phyloP scores from a whole-genome alignment of 257 asterid species.

The Linaria vulgaris region DNA sequence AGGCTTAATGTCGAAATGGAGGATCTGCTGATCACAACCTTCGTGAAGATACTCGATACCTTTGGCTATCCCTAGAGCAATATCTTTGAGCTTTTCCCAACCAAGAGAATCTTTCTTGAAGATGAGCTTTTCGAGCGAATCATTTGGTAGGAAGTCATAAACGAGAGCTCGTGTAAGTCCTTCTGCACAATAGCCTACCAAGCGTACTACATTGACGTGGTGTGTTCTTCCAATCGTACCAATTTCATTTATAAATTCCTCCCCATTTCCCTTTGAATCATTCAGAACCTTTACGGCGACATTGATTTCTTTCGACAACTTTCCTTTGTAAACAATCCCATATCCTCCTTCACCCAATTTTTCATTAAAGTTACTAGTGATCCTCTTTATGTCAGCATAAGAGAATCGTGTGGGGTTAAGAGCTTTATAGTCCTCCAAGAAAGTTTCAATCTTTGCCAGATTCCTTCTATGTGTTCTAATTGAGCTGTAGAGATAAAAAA shows the following conservation, averaged over 20 bases:
- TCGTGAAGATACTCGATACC: constrained; percentile 41
- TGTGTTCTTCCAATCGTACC: constrained; percentile 31
- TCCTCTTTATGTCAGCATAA: constrained; percentile 42
- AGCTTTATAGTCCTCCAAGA: constrained; percentile 39
- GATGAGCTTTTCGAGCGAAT: constrained; percentile 31
- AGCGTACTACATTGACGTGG: constrained; percentile 33
- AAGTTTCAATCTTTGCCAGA: constrained; percentile 37
- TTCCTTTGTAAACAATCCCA: constrained; percentile 34
- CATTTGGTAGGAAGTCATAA: constrained; percentile 30
- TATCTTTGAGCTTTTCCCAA: constrained; percentile 27
- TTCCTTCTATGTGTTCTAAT: constrained; percentile 21
- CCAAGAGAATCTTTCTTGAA: constrained; percentile 19
- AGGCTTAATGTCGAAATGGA: constrained; percentile 44
- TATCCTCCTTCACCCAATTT: constrained; percentile 41
- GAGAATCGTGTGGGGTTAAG: constrained; percentile 46
- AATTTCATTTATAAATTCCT: constrained; percentile 36
- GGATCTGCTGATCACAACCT: constrained; percentile 39
- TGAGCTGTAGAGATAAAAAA: constrained; percentile 12
- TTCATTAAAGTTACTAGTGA: constrained; percentile 31
- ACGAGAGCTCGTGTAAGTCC: constrained; percentile 34
- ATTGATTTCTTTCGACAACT: constrained; percentile 25
- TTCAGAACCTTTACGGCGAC: constrained; percentile 35
- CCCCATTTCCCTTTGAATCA: constrained; percentile 24
- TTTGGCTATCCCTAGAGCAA: constrained; percentile 35
- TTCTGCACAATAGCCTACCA: constrained; percentile 38